Conservation (phyloP, 1,139 yeast genomes). For the Geotrichum australiense region DNA sequence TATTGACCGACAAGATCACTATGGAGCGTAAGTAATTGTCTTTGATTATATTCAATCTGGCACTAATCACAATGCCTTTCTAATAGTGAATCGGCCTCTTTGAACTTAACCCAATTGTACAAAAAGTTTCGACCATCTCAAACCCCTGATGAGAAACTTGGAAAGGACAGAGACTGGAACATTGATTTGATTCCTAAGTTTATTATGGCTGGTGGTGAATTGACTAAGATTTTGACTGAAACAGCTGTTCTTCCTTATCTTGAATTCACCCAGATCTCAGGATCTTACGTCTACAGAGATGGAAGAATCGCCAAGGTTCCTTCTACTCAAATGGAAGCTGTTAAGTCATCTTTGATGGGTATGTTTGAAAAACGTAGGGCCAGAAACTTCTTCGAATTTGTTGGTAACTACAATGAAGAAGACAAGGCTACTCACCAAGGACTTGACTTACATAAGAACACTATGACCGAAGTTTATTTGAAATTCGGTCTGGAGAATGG, state of each 20-base stretch:
- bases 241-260: conserved; percentile 94
- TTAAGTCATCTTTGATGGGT: conserved; percentile 89
- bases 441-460: conserved; percentile 73
- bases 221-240: conserved; percentile 89
- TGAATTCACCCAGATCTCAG: conserved; percentile 92
- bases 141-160: conserved; percentile 66
- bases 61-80: conserved; percentile 4
- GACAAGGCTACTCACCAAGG: conserved; percentile 75
- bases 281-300: conserved; percentile 86
- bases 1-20: conserved; percentile 93
- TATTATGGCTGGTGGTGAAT: conserved; percentile 95
- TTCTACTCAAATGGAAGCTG: conserved; percentile 83
- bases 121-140: conserved; percentile 38
- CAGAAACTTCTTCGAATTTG: conserved; percentile 85
- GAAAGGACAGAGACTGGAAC: conserved; percentile 97
- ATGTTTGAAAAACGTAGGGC: conserved; percentile 92
- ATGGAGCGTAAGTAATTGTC: conserved; percentile 51
- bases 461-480: conserved; percentile 87
- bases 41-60: too few species aligned
- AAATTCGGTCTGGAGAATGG: conserved; percentile 90
- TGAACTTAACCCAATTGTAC: conserved; percentile 47
- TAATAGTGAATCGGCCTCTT: conserved; percentile 52
- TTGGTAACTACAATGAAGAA: conserved; percentile 75
- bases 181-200: conserved; percentile 96
- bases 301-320: conserved; percentile 96